A percentile compares a stretch with the other conserved stretches of the same genome.
phyloP scores from a whole-genome alignment of 2,329 filamentous ascomycete species.

The Trichoderma afroharzianum region DNA sequence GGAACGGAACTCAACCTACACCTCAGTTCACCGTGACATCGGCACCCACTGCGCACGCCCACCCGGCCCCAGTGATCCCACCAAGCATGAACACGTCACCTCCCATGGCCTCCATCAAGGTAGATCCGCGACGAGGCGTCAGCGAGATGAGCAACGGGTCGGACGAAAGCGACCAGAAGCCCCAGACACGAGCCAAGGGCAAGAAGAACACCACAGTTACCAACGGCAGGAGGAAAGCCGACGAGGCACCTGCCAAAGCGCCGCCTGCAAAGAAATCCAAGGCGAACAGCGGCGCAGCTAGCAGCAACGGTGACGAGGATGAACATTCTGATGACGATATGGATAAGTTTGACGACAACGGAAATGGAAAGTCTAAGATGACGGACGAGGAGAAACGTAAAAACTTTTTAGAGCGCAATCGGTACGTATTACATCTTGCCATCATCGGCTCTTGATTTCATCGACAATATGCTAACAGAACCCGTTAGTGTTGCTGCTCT shows the following conservation, averaged over 20 bases:
- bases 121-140: slow-evolving; percentile 48
- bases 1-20: slow-evolving; percentile 49
- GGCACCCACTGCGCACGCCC: slow-evolving; percentile 48
- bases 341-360: slow-evolving; percentile 54
- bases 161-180: slow-evolving; percentile 69
- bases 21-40: slow-evolving; percentile 46
- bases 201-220: slow-evolving; percentile 59
- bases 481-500: slow-evolving; percentile 77
- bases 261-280: slow-evolving; percentile 69
- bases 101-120: slow-evolving; percentile 49
- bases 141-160: slow-evolving; percentile 71
- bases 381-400: slow-evolving; percentile 98
- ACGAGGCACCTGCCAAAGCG: slow-evolving; percentile 60
- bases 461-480: not conserved
- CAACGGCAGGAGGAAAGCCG: slow-evolving; percentile 76
- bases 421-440: slow-evolving; percentile 54
- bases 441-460: not conserved
- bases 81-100: slow-evolving; percentile 44
- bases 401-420: slow-evolving; percentile 94
- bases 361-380: slow-evolving; percentile 70
- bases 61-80: slow-evolving; percentile 39
- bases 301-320: slow-evolving; percentile 28
- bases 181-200: slow-evolving; percentile 61
- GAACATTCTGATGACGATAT: slow-evolving; percentile 54
- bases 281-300: slow-evolving; percentile 25